phyloP scores from a whole-genome alignment of 1,284 basidiomycete species.

The Vanrija sp. region DNA sequence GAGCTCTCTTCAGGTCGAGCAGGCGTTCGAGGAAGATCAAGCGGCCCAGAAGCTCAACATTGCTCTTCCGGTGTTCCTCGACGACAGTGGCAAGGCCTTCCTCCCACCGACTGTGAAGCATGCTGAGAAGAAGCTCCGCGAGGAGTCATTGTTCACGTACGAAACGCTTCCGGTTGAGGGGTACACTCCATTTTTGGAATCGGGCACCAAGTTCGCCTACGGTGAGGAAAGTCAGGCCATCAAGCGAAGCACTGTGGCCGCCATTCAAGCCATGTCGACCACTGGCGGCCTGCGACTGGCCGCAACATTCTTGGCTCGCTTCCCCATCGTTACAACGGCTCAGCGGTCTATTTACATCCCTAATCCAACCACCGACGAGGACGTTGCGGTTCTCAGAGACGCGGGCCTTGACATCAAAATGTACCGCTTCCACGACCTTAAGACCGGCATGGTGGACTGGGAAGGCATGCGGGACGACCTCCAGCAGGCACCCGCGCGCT shows the following conservation, averaged over 20 bases:
- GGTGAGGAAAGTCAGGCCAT: conserved; percentile 59
- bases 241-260: conserved; percentile 24
- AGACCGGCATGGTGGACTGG: conserved; percentile 84
- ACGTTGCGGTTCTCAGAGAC: conserved; percentile 34
- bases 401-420: conserved; percentile 41
- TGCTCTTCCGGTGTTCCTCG: conserved; percentile 83
- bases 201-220: conserved; percentile 39
- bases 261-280: conserved; percentile 86
- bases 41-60: conserved; percentile 84
- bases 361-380: conserved; percentile 39
- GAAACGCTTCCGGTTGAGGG: conserved; percentile 43
- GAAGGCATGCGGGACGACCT: conserved; percentile 66
- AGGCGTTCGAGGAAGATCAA: conserved; percentile 78
- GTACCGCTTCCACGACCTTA: conserved; percentile 73
- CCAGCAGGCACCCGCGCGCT: conserved; percentile 56
- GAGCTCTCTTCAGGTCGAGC: conserved; percentile 38
- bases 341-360: conserved; percentile 34
- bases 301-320: conserved; percentile 78
- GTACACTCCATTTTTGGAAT: conserved; percentile 39
- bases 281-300: conserved; percentile 94
- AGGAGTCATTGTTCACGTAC: conserved; percentile 24
- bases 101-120: conserved; percentile 88
- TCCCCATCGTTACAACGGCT: conserved; percentile 39
- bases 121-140: conserved; percentile 52
- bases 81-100: conserved; percentile 80